A percentile compares a stretch with the other conserved stretches of the same genome.
These are phyloP conservation scores for Fusarium verticillioides DNA, from an alignment of 2,329 filamentous ascomycete species.

Conservation along the genomic window DNA sequence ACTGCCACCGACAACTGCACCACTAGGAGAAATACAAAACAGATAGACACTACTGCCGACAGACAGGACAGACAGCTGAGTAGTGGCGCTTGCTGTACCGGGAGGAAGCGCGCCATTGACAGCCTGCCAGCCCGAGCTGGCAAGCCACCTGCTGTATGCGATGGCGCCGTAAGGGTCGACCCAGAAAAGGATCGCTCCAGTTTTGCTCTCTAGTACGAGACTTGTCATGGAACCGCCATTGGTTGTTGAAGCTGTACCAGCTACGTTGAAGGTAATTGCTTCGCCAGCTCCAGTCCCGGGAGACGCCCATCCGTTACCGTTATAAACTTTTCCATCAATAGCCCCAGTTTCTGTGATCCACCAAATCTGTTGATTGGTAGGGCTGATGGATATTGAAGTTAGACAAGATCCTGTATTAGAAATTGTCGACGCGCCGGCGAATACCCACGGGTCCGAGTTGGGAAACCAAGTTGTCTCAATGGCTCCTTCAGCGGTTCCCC, in stretches of 20 bases:
- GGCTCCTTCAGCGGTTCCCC: background rate
- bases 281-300: background rate
- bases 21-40: background rate
- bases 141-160: background rate
- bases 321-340: background rate
- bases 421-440: background rate
- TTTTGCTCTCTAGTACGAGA: background rate
- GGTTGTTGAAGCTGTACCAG: background rate
- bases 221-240: background rate
- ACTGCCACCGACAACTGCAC: background rate
- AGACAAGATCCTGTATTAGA: background rate
- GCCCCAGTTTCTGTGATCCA: background rate
- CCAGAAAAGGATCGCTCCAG: background rate
- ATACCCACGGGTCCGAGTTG: no score
- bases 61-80: background rate
- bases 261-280: background rate
- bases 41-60: background rate
- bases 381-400: background rate
- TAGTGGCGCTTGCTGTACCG: background rate
- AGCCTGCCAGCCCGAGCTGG: background rate
- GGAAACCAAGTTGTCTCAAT: background rate
- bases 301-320: background rate
- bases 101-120: background rate
- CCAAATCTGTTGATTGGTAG: background rate
- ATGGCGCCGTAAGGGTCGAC: background rate